Evolutionary conservation across 2,329 filamentous ascomycete genomes (phyloP).

Genomic region (Claviceps capensis): DNA sequence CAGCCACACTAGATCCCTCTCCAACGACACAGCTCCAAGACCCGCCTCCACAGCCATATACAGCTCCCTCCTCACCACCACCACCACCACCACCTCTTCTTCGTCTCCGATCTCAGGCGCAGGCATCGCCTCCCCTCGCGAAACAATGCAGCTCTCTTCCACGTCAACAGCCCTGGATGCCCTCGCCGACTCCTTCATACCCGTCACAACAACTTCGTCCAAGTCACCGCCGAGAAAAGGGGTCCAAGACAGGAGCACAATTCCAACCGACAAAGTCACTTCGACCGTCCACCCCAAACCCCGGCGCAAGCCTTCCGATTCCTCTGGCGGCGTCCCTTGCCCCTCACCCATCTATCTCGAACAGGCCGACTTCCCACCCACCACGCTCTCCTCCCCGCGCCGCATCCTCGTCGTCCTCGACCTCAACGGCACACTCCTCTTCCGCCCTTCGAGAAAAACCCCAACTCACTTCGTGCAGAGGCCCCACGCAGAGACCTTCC

Average conservation of each 20-base stretch:
- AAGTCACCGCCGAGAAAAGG: not conserved
- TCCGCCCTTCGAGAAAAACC: conserved; percentile 42
- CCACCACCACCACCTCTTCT: not conserved
- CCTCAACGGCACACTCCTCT: conserved; percentile 81
- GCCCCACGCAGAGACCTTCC: conserved; percentile 53
- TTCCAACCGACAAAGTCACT: not conserved
- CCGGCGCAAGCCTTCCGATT: conserved; percentile 17
- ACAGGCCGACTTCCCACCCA: conserved; percentile 32
- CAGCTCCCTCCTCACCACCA: not conserved
- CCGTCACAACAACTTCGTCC: not conserved
- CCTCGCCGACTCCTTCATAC: not conserved
- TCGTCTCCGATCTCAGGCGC: not conserved
- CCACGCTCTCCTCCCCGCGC: conserved; percentile 31
- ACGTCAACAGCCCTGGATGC: not conserved
- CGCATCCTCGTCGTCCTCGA: conserved; percentile 75
- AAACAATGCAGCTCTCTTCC: not conserved
- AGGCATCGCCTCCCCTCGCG: not conserved
- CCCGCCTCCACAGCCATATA: not conserved
- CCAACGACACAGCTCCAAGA: not conserved
- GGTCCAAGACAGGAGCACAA: not conserved
- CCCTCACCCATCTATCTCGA: conserved; percentile 48
- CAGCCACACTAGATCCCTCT: not conserved
- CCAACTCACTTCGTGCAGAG: conserved; percentile 47
- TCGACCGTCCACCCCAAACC: not conserved
- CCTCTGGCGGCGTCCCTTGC: conserved; percentile 45